Percentiles rank a stretch among this genome's conserved stretches.
These are phyloP conservation scores for Cutaneotrichosporon daszewskae DNA, from an alignment of 1,284 basidiomycete species.

Conservation along the genomic window DNA sequence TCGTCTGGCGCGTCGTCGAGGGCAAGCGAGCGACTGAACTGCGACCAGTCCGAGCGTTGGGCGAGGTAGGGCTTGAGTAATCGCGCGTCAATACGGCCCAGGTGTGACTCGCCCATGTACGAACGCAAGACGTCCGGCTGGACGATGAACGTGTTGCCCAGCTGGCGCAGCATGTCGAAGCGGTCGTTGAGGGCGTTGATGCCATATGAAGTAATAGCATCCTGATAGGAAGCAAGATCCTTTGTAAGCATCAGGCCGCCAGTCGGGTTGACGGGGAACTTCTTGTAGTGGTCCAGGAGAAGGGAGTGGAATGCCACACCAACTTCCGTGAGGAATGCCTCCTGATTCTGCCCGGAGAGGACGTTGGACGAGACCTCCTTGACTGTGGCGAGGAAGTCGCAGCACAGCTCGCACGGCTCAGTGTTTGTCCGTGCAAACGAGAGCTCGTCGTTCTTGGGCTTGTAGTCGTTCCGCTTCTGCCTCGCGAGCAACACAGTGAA, in stretches of 20 bases:
- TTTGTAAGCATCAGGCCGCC: slow-evolving; percentile 97
- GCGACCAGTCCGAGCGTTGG: slow-evolving; percentile 72
- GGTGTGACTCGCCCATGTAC: slow-evolving; percentile 85
- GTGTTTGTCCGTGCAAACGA: slow-evolving; percentile 93
- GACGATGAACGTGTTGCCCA: slow-evolving; percentile 95
- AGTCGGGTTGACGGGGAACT: slow-evolving; percentile 92
- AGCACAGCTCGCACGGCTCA: slow-evolving; percentile 85
- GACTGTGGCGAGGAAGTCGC: slow-evolving; percentile 76
- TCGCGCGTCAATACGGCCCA: slow-evolving; percentile 81
- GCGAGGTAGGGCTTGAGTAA: slow-evolving; percentile 87
- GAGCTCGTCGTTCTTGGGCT: slow-evolving; percentile 89
- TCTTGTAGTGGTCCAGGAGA: slow-evolving; percentile 88
- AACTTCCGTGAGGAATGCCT: slow-evolving; percentile 86
- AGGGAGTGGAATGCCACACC: slow-evolving; percentile 93
- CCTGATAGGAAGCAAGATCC: slow-evolving; percentile 96
- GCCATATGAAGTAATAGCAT: slow-evolving; percentile 72
- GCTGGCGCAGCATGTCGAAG: slow-evolving; percentile 96
- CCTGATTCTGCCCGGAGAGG: slow-evolving; percentile 84
- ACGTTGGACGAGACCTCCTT: slow-evolving; percentile 66
- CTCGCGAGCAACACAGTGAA: slow-evolving; percentile 62
- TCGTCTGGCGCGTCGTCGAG: slow-evolving; percentile 29
- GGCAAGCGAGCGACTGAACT: slow-evolving; percentile 36
- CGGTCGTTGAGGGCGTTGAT: slow-evolving; percentile 83
- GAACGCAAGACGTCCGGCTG: slow-evolving; percentile 86
- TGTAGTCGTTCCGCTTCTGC: slow-evolving; percentile 96